Evolutionary conservation across 2,329 filamentous ascomycete species (phyloP).

Genomic region (Lecanoromycetidae sp.): DNA sequence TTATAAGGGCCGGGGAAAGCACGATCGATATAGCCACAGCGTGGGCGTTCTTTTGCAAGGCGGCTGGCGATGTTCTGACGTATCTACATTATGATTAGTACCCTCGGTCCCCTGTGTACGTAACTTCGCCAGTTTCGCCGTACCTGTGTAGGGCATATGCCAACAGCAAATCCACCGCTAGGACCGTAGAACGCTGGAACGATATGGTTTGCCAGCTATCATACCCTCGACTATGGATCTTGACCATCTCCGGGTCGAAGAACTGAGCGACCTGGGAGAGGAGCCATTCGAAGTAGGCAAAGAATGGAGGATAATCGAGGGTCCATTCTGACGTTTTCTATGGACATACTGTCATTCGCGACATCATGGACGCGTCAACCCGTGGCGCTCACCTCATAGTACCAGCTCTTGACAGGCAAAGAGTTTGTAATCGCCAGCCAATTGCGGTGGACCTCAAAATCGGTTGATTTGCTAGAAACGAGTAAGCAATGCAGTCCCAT

Average conservation of each 20-base stretch:
- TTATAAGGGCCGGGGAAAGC: slow-evolving; percentile 81
- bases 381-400: slow-evolving; percentile 57
- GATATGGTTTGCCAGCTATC: slow-evolving; percentile 89
- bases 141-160: slow-evolving; percentile 71
- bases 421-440: slow-evolving; percentile 95
- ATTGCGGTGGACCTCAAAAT: slow-evolving; percentile 97
- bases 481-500: slow-evolving; percentile 4
- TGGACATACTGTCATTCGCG: not conserved
- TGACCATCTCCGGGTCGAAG: slow-evolving; percentile 69
- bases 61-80: slow-evolving; percentile 55
- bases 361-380: not conserved
- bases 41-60: slow-evolving; percentile 64
- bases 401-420: slow-evolving; percentile 79
- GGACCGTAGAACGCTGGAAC: slow-evolving; percentile 84
- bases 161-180: slow-evolving; percentile 71
- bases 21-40: slow-evolving; percentile 79
- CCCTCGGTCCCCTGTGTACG: not conserved
- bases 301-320: slow-evolving; percentile 95
- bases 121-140: slow-evolving; percentile 20
- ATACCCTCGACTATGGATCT: slow-evolving; percentile 68
- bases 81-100: slow-evolving; percentile 42
- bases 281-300: slow-evolving; percentile 91
- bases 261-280: slow-evolving; percentile 70
- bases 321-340: slow-evolving; percentile 97
- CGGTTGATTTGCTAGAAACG: slow-evolving; percentile 51